Evolutionary conservation across 768 basidiomycete species (phyloP).

Genomic region (Suillus occidentalis): DNA sequence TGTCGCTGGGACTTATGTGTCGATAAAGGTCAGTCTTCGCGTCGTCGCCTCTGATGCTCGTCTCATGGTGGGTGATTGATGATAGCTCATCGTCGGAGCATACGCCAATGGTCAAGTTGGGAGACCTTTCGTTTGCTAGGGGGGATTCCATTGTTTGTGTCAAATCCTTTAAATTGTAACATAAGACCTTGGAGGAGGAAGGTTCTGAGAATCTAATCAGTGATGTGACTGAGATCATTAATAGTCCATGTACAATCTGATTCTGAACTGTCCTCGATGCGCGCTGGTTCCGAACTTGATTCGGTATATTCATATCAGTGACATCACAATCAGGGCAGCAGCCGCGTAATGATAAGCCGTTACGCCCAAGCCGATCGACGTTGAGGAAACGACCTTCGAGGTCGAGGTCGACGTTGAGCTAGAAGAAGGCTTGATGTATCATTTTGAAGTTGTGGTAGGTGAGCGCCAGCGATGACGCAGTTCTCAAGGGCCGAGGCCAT

Average conservation of each 20-base stretch:
- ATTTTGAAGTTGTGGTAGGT: neutral
- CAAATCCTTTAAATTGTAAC: neutral
- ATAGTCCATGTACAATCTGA: neutral
- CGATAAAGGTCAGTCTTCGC: constrained; percentile 41
- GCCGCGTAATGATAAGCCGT: neutral
- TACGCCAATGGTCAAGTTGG: constrained; percentile 43
- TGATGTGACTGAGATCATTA: neutral
- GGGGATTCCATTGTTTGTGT: neutral
- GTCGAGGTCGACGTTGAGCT: neutral
- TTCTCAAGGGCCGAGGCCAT: neutral
- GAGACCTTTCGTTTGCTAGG: constrained; percentile 46
- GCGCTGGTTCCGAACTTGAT: neutral
- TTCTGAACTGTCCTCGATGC: neutral
- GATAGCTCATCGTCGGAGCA: constrained; percentile 47
- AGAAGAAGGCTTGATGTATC: neutral
- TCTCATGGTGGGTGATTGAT: constrained; percentile 5
- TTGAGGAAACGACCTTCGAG: neutral
- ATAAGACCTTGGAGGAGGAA: neutral
- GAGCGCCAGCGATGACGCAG: neutral
- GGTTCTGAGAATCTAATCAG: neutral
- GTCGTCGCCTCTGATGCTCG: neutral
- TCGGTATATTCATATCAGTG: neutral
- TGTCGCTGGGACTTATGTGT: constrained; percentile 52
- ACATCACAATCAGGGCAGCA: neutral
- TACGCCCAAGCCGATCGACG: neutral